Percentiles rank a stretch among this genome's conserved stretches.
These are phyloP conservation scores for Gamsiella multidivaricata DNA, from an alignment of 192 early-diverging fungal genomes.

Conservation along the genomic window DNA sequence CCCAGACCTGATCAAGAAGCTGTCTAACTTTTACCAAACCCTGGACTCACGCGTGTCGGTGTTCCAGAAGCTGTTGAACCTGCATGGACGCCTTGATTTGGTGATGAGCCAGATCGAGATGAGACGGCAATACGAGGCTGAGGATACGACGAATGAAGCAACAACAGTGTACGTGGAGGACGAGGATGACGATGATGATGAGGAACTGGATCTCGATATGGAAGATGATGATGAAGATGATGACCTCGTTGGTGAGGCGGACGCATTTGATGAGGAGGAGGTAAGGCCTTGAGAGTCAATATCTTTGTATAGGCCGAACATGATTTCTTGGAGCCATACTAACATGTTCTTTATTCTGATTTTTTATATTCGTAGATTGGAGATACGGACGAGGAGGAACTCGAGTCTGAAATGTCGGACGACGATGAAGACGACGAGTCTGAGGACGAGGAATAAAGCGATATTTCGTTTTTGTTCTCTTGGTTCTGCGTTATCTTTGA, in stretches of 20 bases:
- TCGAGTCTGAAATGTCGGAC: slow-evolving; percentile 54
- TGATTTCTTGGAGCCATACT: not conserved
- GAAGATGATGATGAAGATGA: slow-evolving; percentile 47
- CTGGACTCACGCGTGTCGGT: slow-evolving; percentile 56
- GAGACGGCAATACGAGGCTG: slow-evolving; percentile 40
- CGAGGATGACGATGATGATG: slow-evolving; percentile 41
- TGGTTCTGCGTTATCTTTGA: not conserved
- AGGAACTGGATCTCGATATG: slow-evolving; percentile 42
- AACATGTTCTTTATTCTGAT: not conserved
- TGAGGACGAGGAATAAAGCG: slow-evolving; percentile 52
- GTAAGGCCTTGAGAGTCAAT: not conserved
- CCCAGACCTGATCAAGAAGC: slow-evolving; percentile 59
- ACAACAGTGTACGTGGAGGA: slow-evolving; percentile 63
- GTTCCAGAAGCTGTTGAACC: slow-evolving; percentile 60
- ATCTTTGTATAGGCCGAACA: not conserved
- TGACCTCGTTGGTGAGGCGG: slow-evolving; percentile 39
- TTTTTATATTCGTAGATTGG: not conserved
- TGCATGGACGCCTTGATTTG: slow-evolving; percentile 65
- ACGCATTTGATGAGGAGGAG: slow-evolving; percentile 46
- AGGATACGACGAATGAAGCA: slow-evolving; percentile 55
- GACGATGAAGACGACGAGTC: slow-evolving; percentile 54
- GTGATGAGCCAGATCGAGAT: slow-evolving; percentile 62
- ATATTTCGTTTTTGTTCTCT: too few species aligned
- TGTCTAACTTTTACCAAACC: slow-evolving; percentile 64
- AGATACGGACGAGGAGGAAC: slow-evolving; percentile 49